phyloP scores from a whole-genome alignment of 345 rosid genomes.

The Theobroma cacao region DNA sequence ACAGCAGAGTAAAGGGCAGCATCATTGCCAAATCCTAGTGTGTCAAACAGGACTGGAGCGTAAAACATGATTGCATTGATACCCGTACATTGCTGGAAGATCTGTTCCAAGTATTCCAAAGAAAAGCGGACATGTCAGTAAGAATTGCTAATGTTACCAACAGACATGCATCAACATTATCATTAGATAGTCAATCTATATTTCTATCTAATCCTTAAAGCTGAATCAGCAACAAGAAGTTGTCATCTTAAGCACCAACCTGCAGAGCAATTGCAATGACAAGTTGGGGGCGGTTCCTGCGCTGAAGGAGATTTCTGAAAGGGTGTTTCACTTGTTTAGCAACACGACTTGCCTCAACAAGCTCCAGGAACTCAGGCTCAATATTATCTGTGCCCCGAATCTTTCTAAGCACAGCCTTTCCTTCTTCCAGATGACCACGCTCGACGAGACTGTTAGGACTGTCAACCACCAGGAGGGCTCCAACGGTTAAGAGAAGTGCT shows the following conservation, averaged over 20 bases:
- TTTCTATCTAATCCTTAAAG: neutral
- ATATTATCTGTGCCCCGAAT: conserved; percentile 82
- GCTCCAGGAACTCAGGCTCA: conserved; percentile 80
- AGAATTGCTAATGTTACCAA: neutral
- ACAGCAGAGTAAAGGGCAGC: conserved; percentile 97
- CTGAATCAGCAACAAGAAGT: neutral
- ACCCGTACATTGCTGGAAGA: conserved; percentile 91
- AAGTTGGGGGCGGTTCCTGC: conserved; percentile 75
- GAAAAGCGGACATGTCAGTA: neutral
- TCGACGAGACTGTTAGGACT: conserved; percentile 93
- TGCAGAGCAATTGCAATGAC: conserved; percentile 80
- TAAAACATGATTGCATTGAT: conserved; percentile 97
- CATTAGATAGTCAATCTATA: neutral
- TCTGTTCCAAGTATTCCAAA: conserved; percentile 31
- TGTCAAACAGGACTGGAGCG: conserved; percentile 82
- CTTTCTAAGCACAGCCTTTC: conserved; percentile 71
- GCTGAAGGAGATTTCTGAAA: conserved; percentile 71
- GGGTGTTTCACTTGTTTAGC: conserved; percentile 91
- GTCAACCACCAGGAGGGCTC: conserved; percentile 76
- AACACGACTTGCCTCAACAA: conserved; percentile 84
- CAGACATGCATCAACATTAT: neutral
- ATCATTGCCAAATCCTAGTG: conserved; percentile 70
- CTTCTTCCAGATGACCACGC: conserved; percentile 82
- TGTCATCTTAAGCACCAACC: conserved; percentile 29
- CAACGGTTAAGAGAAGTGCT: conserved; percentile 68